Conservation (phyloP, 2,329 filamentous ascomycete species). For the Pleoardoris graminearum region DNA sequence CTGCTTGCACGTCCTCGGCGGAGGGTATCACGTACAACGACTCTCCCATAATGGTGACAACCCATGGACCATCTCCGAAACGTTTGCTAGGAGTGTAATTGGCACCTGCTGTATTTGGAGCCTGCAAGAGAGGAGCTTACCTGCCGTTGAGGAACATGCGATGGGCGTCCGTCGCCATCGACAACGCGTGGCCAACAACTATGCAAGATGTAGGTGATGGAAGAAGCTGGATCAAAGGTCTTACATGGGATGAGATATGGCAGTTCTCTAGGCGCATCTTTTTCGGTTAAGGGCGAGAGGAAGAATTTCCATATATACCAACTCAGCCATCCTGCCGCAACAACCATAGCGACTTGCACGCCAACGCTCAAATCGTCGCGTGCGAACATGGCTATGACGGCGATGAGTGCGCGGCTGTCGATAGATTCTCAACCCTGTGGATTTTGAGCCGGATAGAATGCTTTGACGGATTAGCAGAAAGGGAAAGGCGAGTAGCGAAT, state of each 20-base stretch:
- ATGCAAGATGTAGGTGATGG: background rate
- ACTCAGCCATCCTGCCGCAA: background rate
- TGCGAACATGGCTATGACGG: too few relatives aligned
- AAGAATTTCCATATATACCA: constrained; percentile 4
- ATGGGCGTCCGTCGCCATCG: background rate
- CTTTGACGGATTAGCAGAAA: too few relatives aligned
- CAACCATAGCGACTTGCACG: background rate
- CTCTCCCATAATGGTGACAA: constrained; percentile 4
- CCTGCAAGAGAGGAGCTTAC: background rate
- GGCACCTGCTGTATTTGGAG: background rate
- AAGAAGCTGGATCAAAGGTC: background rate
- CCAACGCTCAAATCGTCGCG: background rate
- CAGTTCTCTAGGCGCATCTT: background rate
- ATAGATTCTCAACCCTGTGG: too few relatives aligned
- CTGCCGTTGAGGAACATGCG: background rate
- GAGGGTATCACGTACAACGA: constrained; percentile 4
- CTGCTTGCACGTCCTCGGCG: background rate
- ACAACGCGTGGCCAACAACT: background rate
- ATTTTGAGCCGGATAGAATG: too few relatives aligned
- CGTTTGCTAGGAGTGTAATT: background rate
- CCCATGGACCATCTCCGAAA: background rate
- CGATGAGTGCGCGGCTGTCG: too few relatives aligned
- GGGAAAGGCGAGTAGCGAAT: too few relatives aligned
- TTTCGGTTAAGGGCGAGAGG: background rate
- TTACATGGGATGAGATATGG: constrained; percentile 2